Evolutionary conservation across 2,329 filamentous ascomycete species (phyloP), one percentile per base, ranked within the genome.

Genomic region (Aspergillus vadensis): DNA sequence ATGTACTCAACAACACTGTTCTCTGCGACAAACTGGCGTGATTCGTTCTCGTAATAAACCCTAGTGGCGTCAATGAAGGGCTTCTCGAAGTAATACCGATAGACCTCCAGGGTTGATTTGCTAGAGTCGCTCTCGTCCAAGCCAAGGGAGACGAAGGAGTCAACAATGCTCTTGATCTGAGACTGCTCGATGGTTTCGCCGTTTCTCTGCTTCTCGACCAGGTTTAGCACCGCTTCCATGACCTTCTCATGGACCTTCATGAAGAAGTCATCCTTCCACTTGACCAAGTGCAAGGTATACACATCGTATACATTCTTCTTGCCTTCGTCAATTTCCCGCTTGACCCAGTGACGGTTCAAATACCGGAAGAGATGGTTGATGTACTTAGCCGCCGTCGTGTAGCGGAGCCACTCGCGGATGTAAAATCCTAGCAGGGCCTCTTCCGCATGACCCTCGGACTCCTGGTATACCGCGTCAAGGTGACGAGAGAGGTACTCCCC

Each of bases 1-100:
- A 99, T 98, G 79, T 98, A 99, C 74, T 99, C 95, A 36, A 99
- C 93, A 4, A 99, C 92, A 65, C 91, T 96, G 75, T 99, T 99
- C 76, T 98, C 94, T 10, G 92, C 91, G 36, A 99, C 87, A 73
- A 99, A 99, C 65, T 92, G 90, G 70, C 92, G 91, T 19, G 95
- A 98, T 76, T 99, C 96, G 49, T 90, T 88, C 69, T 92, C 85
- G 76, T 99, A 99, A 79, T 97, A 99, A 30, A 83, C 80, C 69
- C 86, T 87, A 9, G 95, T 99, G 3, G 92, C 91, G 5, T 85
- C 83, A 55, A 99, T 84, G 83, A 97, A 99, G 0, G 96, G 95
- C 70, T 86, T 87, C 80, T 99, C 94, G 73, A 99, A 99, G 79
- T 92, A 91, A 75, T 85, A 88, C 68, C 93, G 87, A 80, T 99